Conservation (phyloP, 768 basidiomycete genomes). For the Solioccasus polychromus region DNA sequence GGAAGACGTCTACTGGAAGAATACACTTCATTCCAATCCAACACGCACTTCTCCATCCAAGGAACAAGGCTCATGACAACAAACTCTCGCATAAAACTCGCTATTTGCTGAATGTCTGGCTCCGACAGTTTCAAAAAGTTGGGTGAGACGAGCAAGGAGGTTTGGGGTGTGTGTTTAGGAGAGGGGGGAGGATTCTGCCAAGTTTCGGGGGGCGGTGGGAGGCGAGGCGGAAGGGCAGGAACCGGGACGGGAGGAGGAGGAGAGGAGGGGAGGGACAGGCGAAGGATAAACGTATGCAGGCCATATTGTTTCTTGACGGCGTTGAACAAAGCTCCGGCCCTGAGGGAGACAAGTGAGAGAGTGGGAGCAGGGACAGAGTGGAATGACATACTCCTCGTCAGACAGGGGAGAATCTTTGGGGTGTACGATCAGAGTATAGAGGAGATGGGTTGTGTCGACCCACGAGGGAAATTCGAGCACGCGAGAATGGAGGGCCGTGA, state of each 20-base stretch:
- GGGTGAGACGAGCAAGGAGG: conserved; percentile 6
- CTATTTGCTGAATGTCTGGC: conserved; percentile 70
- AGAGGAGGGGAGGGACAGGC: conserved; percentile 57
- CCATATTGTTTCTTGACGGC: conserved; percentile 88
- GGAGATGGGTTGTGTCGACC: conserved; percentile 71
- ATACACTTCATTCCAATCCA: conserved; percentile 93
- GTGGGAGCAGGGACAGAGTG: conserved; percentile 1
- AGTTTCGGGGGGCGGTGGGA: conserved; percentile 47
- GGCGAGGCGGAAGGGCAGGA: conserved; percentile 60
- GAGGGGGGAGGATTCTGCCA: conserved; percentile 19
- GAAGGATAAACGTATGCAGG: conserved; percentile 69
- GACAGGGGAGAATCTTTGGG: conserved; percentile 65
- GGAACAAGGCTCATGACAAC: conserved; percentile 86
- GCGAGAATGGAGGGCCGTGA: conserved; percentile 71
- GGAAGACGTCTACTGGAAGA: conserved; percentile 76
- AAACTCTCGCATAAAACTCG: conserved; percentile 83
- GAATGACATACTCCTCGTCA: conserved; percentile 68
- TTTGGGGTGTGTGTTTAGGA: background rate
- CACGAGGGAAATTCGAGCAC: conserved; percentile 69
- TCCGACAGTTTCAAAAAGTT: conserved; percentile 55
- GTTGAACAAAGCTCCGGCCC: conserved; percentile 76
- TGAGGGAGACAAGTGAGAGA: conserved; percentile 29
- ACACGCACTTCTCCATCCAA: conserved; percentile 94
- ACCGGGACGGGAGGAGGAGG: conserved; percentile 67
- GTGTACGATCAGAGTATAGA: conserved; percentile 78